Conservation (phyloP, 192 early-diverging fungal species). For the Bifiguratus adelaidae region DNA sequence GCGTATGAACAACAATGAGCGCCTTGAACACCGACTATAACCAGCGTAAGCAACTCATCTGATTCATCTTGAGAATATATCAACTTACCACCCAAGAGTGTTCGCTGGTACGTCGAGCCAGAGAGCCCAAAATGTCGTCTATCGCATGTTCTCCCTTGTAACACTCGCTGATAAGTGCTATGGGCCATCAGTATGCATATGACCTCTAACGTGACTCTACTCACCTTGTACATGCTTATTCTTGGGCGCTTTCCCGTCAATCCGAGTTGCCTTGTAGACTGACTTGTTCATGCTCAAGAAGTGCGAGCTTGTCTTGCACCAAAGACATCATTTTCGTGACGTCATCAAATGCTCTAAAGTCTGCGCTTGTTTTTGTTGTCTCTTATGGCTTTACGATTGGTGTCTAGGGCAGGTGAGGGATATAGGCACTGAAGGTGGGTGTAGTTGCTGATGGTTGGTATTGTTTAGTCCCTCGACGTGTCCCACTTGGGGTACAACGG, state of each 20-base stretch:
- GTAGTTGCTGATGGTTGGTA: no score
- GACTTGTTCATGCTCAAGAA: conserved; percentile 34
- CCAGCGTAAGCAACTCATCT: neutral
- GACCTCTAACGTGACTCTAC: neutral
- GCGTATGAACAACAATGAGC: conserved; percentile 57
- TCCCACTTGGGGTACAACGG: no score
- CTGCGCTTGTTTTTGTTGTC: no score
- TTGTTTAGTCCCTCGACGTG: no score
- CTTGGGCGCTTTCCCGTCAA: conserved; percentile 87
- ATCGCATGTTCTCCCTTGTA: conserved; percentile 17
- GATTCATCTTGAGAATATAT: neutral
- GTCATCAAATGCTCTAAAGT: no score
- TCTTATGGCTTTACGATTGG: no score
- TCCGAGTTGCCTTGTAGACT: conserved; percentile 67
- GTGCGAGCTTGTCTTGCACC: no score
- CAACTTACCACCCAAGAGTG: conserved; percentile 51
- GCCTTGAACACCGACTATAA: conserved; percentile 63
- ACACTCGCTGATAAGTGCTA: conserved; percentile 13
- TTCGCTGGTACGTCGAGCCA: conserved; percentile 36
- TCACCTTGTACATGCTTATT: conserved; percentile 83
- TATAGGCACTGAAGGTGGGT: no score
- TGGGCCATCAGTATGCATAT: neutral
- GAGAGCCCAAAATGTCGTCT: conserved; percentile 31
- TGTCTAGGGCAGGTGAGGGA: no score
- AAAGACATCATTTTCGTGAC: no score